Percentiles rank a stretch among this genome's conserved stretches.
Evolutionary conservation across 768 basidiomycete genomes (phyloP).

Genomic region (Lentinula aciculospora): DNA sequence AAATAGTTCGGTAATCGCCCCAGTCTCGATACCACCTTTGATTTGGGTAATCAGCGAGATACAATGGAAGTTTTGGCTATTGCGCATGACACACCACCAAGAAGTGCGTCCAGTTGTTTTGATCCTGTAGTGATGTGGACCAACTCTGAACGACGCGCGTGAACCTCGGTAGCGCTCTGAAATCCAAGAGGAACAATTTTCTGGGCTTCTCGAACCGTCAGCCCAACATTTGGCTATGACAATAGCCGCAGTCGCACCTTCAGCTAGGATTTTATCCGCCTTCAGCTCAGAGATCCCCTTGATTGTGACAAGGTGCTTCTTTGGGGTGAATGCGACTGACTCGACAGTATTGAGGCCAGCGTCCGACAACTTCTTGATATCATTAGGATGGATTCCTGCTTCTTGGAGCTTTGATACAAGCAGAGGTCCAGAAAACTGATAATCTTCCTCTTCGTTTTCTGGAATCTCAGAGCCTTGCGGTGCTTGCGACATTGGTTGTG

Average conservation of each 20-base stretch:
- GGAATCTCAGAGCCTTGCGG: constrained; percentile 35
- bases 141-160: constrained; percentile 89
- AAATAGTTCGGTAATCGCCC: constrained; percentile 96
- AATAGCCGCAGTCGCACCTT: constrained; percentile 52
- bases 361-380: constrained; percentile 92
- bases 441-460: constrained; percentile 48
- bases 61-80: background rate
- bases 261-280: constrained; percentile 91
- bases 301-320: constrained; percentile 84
- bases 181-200: constrained; percentile 98
- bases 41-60: constrained; percentile 3
- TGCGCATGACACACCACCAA: constrained; percentile 60
- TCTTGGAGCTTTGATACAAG: constrained; percentile 84
- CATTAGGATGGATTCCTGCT: constrained; percentile 82
- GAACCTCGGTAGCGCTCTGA: constrained; percentile 96
- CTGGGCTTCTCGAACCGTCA: constrained; percentile 50
- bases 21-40: constrained; percentile 94
- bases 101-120: constrained; percentile 89
- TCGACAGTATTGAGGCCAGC: constrained; percentile 93
- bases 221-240: background rate
- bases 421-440: constrained; percentile 70
- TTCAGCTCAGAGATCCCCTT: constrained; percentile 97
- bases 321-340: constrained; percentile 93
- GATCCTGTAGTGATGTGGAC: constrained; percentile 97
- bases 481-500: constrained; percentile 47